Evolutionary conservation across 495 filamentous ascomycete genomes (phyloP).

Genomic region (Astrothelium macrocarpum): DNA sequence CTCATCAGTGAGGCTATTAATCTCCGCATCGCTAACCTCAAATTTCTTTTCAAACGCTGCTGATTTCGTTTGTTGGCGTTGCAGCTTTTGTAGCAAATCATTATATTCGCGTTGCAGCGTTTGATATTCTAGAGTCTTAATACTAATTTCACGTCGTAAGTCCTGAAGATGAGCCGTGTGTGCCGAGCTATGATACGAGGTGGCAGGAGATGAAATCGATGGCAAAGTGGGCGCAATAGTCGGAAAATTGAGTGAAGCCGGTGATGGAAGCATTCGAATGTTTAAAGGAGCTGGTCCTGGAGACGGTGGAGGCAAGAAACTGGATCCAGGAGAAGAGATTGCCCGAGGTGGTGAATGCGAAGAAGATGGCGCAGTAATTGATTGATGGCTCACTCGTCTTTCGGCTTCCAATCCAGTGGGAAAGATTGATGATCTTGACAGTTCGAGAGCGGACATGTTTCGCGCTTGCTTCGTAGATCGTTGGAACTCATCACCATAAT

Average conservation of each 20-base stretch:
- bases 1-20: slow-evolving; percentile 39
- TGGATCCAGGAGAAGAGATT: neutral
- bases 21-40: slow-evolving; percentile 37
- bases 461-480: neutral
- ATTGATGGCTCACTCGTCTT: neutral
- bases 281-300: neutral
- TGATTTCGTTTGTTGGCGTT: slow-evolving; percentile 36
- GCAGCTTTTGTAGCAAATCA: slow-evolving; percentile 36
- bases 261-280: neutral
- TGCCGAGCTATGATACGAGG: slow-evolving; percentile 25
- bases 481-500: neutral
- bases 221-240: slow-evolving; percentile 15
- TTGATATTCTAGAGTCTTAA: slow-evolving; percentile 39
- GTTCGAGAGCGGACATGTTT: neutral
- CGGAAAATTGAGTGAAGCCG: neutral
- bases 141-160: slow-evolving; percentile 41
- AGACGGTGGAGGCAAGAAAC: slow-evolving; percentile 1
- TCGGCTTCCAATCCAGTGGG: neutral
- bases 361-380: neutral
- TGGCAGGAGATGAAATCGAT: slow-evolving; percentile 22
- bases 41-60: slow-evolving; percentile 40
- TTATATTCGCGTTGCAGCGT: slow-evolving; percentile 41
- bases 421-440: neutral
- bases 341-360: slow-evolving; percentile 3
- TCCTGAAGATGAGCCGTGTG: slow-evolving; percentile 36